Conservation (phyloP, 495 filamentous ascomycete genomes). For the Chaetomidium leptoderma region DNA sequence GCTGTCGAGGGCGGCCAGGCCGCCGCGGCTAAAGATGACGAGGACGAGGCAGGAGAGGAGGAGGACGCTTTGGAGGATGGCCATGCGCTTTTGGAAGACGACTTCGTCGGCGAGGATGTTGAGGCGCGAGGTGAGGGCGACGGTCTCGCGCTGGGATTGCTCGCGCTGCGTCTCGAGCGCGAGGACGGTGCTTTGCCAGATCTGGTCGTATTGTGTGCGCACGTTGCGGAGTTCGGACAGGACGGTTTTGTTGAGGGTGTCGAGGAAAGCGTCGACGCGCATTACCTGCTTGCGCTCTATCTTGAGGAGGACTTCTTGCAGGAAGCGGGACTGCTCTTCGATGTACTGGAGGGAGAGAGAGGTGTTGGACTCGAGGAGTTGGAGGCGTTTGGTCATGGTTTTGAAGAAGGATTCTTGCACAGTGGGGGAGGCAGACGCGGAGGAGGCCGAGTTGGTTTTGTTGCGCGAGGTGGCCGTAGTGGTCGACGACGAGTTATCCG, state of each 20-base stretch:
- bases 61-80: conserved; percentile 80
- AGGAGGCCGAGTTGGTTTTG: conserved; percentile 45
- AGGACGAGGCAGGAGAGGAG: conserved; percentile 83
- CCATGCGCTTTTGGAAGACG: conserved; percentile 92
- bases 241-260: conserved; percentile 80
- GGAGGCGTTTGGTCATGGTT: conserved; percentile 85
- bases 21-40: conserved; percentile 66
- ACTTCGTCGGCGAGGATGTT: conserved; percentile 88
- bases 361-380: conserved; percentile 85
- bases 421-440: conserved; percentile 64
- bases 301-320: conserved; percentile 85
- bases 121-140: conserved; percentile 75
- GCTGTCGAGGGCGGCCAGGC: conserved; percentile 20
- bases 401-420: conserved; percentile 98
- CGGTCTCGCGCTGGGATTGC: conserved; percentile 72
- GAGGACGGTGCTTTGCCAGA: conserved; percentile 91
- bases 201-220: conserved; percentile 83
- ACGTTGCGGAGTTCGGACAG: conserved; percentile 78
- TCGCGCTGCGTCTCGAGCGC: conserved; percentile 84
- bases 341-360: conserved; percentile 94
- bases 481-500: conserved; percentile 6
- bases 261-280: conserved; percentile 77
- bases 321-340: conserved; percentile 86
- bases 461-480: conserved; percentile 32
- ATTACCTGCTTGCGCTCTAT: conserved; percentile 83